Evolutionary conservation across 176 grass and related monocot species (phyloP).

Genomic region (Ananas comosus): DNA sequence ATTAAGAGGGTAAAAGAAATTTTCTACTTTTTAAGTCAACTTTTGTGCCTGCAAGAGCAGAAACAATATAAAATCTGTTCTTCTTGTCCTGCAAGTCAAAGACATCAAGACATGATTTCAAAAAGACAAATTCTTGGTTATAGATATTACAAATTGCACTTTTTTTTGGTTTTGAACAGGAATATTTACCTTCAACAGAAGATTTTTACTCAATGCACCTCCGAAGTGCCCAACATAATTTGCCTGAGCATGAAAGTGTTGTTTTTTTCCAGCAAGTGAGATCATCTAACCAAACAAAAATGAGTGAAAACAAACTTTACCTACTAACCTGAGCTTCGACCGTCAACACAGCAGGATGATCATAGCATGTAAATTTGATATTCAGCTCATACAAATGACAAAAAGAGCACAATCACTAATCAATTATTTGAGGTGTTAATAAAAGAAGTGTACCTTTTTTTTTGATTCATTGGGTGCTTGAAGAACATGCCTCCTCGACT

Average conservation of each 20-base stretch:
- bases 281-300: conserved; percentile 1
- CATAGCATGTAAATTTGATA: conserved; percentile 54
- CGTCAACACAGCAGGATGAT: conserved; percentile 74
- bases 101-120: neutral
- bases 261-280: conserved; percentile 18
- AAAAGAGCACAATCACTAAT: conserved; percentile 2
- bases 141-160: neutral
- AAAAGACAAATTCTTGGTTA: neutral
- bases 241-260: conserved; percentile 31
- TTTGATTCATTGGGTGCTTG: no score
- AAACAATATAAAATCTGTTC: conserved; percentile 73
- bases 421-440: neutral
- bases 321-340: conserved; percentile 73
- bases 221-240: conserved; percentile 80
- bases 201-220: conserved; percentile 85
- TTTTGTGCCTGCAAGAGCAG: conserved; percentile 72
- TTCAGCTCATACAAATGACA: conserved; percentile 60
- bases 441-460: neutral
- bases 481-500: no score
- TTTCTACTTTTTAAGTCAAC: conserved; percentile 84
- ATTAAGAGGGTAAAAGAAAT: conserved; percentile 1
- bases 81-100: conserved; percentile 75
- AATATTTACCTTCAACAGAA: conserved; percentile 68
- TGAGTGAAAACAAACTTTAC: neutral
- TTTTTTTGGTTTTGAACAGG: neutral